Evolutionary conservation across 352 stramenopile species (phyloP).

Genomic region (Saprolegnia parasitica): DNA sequence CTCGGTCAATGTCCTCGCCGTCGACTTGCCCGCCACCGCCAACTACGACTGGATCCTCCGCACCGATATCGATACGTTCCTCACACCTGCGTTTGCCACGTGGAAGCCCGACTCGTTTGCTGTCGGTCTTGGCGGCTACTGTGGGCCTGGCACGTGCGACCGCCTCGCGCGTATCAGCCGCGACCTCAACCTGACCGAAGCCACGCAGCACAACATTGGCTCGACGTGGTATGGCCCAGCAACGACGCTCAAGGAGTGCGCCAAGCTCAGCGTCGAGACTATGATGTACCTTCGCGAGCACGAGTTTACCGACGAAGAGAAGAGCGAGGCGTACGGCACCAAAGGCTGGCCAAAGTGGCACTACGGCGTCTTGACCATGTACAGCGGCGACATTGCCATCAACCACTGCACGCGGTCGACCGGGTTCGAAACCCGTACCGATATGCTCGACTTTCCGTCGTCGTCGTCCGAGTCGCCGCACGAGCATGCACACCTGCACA

Average conservation of each 20-base stretch:
- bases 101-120: constrained; percentile 11
- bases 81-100: constrained; percentile 26
- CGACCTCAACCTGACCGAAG: neutral
- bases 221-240: constrained; percentile 25
- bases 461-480: neutral
- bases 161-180: constrained; percentile 8
- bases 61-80: constrained; percentile 26
- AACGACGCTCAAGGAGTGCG: neutral
- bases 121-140: constrained; percentile 11
- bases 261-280: neutral
- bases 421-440: neutral
- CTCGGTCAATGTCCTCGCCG: constrained; percentile 18
- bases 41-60: constrained; percentile 24
- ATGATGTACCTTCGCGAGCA: constrained; percentile 20
- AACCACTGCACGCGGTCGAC: constrained; percentile 16
- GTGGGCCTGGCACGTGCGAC: neutral
- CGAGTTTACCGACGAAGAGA: constrained; percentile 24
- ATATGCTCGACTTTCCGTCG: constrained; percentile 17
- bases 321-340: constrained; percentile 16
- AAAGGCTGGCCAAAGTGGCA: constrained; percentile 22
- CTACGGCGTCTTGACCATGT: constrained; percentile 24
- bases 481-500: constrained; percentile 21
- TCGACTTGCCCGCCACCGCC: neutral
- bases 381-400: constrained; percentile 22
- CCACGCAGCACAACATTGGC: constrained; percentile 17